Conservation (phyloP, 2,329 filamentous ascomycete species). For the Penicillium sp. region DNA sequence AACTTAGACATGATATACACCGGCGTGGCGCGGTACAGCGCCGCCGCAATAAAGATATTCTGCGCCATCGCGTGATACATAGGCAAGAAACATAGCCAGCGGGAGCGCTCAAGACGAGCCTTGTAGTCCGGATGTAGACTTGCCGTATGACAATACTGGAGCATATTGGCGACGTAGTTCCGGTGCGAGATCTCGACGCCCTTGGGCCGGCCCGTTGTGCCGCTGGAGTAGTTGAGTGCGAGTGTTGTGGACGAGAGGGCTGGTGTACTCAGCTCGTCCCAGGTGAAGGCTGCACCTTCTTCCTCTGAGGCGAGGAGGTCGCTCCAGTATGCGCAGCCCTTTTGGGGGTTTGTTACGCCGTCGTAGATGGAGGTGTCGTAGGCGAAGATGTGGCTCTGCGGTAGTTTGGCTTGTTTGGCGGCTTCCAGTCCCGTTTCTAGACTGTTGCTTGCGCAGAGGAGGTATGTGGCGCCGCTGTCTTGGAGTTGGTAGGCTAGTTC, state of each 20-base stretch:
- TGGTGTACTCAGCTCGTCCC: conserved; percentile 44
- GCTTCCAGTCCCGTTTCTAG: conserved; percentile 60
- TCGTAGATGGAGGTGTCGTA: conserved; percentile 53
- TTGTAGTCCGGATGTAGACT: conserved; percentile 44
- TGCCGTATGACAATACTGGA: conserved; percentile 48
- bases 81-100: conserved; percentile 60
- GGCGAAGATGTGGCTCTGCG: conserved; percentile 51
- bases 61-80: conserved; percentile 70
- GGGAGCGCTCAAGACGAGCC: conserved; percentile 35
- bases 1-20: conserved; percentile 73
- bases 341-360: conserved; percentile 28
- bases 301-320: conserved; percentile 47
- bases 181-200: conserved; percentile 73
- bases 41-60: conserved; percentile 57
- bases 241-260: conserved; percentile 35
- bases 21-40: conserved; percentile 45
- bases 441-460: conserved; percentile 52
- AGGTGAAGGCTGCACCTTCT: conserved; percentile 51
- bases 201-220: conserved; percentile 74
- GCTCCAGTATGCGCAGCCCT: conserved; percentile 55
- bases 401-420: conserved; percentile 50
- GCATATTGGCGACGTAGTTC: conserved; percentile 64
- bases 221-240: conserved; percentile 64
- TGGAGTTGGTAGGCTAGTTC: conserved; percentile 68
- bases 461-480: conserved; percentile 59